Evolutionary conservation across 1,139 yeast genomes (phyloP), one percentile per base, ranked within the genome.

Genomic region (Lodderomyces jiufengensis): DNA sequence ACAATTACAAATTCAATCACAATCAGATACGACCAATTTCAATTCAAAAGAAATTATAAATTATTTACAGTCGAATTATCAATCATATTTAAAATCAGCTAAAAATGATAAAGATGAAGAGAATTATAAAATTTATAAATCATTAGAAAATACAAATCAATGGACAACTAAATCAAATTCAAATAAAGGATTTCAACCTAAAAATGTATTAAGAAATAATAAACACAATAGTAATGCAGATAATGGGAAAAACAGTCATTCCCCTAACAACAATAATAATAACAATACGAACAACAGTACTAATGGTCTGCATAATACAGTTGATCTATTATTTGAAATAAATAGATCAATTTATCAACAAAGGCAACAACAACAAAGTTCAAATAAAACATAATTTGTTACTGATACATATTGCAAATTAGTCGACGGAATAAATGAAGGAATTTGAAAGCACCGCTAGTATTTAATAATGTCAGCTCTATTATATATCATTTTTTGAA

Each of bases 121-220:
- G 10, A 32, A 35, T 11, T 43, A 43, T 32, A 51, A 47, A 28
- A 40, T 52, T 5, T 55, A 54, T 29, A 38, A 46, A 24, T 49
- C 58, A 16, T 42, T 52, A 27, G 60, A 56, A 22, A 37, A 55
- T 5, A 44, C 54, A n/a, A 46, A 51, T n/a, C 55, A 46, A 34
- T 56, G 61, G 61, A 54, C 43, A 29, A 45, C 47, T 11, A 48
- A 46, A 23, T 29, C 35, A 9, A 24, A 34, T 16, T 32, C 39
- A 32, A 37, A 30, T 22, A 18, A 18, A 18, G 20, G 20, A 18
- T 18, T 18, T 18, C 20, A 18, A 18, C 39, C 48, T 9, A 46
- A 42, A 24, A 46, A 44, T 29, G 54, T 46, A n/a, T 42, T 48
- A n/a, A 32, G 50, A 28, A 48, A 45, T 30, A 33, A 31, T 20